These are phyloP conservation scores for Phyllosticta citrichinensis DNA, from an alignment of 2,329 filamentous ascomycete species.

Conservation along the genomic window DNA sequence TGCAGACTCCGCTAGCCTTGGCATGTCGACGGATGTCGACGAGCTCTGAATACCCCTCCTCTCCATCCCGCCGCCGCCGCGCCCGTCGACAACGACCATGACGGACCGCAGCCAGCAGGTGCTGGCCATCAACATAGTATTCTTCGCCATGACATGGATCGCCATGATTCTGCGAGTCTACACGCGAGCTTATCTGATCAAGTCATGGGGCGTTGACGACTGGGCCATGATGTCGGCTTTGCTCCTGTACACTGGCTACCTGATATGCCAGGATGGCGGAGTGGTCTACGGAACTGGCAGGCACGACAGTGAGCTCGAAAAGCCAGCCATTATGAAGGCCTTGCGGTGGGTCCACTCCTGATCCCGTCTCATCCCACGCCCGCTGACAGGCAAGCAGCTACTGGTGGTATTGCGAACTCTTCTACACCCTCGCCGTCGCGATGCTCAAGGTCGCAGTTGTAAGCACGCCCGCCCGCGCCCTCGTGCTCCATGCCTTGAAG, in stretches of 20 bases:
- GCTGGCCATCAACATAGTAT: constrained; percentile 24
- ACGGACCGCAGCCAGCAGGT: constrained; percentile 17
- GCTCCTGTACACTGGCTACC: constrained; percentile 31
- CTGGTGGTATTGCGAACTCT: constrained; percentile 49
- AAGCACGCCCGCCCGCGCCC: constrained; percentile 10
- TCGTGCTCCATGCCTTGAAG: neutral
- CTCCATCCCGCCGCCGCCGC: neutral
- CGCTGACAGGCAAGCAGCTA: constrained; percentile 22
- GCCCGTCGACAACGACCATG: constrained; percentile 5
- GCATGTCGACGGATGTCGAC: neutral
- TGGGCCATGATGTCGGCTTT: constrained; percentile 30
- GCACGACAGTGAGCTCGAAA: constrained; percentile 25
- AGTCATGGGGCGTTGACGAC: constrained; percentile 32
- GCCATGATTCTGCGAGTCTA: constrained; percentile 29
- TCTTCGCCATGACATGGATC: constrained; percentile 30
- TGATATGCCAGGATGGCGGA: constrained; percentile 30
- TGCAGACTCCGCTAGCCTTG: neutral
- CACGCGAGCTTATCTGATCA: constrained; percentile 27
- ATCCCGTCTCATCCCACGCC: neutral
- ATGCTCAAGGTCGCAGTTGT: constrained; percentile 42
- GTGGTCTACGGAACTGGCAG: constrained; percentile 30
- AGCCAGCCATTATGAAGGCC: constrained; percentile 20
- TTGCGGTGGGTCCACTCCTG: constrained; percentile 12
- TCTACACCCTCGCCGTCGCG: constrained; percentile 40
- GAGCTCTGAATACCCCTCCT: neutral